Conservation (phyloP, 371 early-diverging fungal genomes). For the Syncephalis plumigaleata region DNA sequence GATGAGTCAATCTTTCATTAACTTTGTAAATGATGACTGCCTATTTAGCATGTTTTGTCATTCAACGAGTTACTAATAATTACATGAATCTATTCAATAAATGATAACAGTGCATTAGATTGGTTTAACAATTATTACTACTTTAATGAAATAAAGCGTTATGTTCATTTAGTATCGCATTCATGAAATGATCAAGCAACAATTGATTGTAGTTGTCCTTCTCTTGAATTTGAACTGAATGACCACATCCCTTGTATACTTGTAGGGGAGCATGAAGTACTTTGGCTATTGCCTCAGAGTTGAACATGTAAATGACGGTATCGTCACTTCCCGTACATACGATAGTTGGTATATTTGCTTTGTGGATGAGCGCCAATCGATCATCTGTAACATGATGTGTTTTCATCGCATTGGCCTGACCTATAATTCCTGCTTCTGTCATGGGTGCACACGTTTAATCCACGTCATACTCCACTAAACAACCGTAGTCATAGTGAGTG, state of each 20-base stretch:
- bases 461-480: background rate
- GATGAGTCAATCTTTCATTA: too few species aligned
- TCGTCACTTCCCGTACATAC: constrained; percentile 16
- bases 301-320: constrained; percentile 13
- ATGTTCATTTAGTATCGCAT: too few species aligned
- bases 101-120: too few species aligned
- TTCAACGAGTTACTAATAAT: too few species aligned
- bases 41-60: too few species aligned
- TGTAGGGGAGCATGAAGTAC: constrained; percentile 8
- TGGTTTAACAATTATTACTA: too few species aligned
- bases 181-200: background rate
- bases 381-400: constrained; percentile 12
- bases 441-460: background rate
- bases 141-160: too few species aligned
- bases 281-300: constrained; percentile 13
- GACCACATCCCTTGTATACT: constrained; percentile 5
- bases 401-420: constrained; percentile 11
- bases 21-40: too few species aligned
- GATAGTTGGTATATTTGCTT: constrained; percentile 8
- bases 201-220: constrained; percentile 2
- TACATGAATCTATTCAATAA: too few species aligned
- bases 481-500: background rate
- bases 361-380: constrained; percentile 8
- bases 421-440: constrained; percentile 14
- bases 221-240: constrained; percentile 1